Base-by-base conservation (phyloP, 805 yeast species). In the Ogataea parapolymorpha region DNA sequence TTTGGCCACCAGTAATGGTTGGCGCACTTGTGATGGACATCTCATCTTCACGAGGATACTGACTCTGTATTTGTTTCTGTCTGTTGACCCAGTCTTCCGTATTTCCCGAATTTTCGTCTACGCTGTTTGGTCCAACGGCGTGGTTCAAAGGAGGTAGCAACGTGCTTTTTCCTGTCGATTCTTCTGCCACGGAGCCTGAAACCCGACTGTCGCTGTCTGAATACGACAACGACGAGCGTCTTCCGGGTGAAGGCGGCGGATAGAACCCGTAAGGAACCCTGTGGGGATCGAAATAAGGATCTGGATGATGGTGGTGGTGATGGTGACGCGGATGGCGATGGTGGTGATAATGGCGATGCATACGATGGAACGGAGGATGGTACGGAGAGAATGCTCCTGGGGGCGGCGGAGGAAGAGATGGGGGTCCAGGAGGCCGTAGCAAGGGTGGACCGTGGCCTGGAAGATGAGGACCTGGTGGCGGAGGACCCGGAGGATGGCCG, bases 71-170 rank as follows among this genome's bases (percentile, higher is more conserved):
- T 26, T 41, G 44, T 6, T 41, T 44, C 41, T 57, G 62, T 18
- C 36, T 38, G 27, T 49, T 49, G 23, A 58, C 48, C 62, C 62
- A 58, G 24, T 46, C 47, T 33, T 51, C 59, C 3, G 60, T 55
- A n/a, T 44, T 37, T 15, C 40, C 37, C 22, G 44, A 37, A 24
- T 32, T 18, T 13, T 41, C 25, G 15, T 36, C 23, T 2, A 16
- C 13, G 6, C n/a, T 29, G 3, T 33, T 30, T 7, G 34, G 33
- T 15, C 17, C 16, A 15, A 11, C 13, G 15, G 17, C 6, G 13
- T 9, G 34, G 12, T 31, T 40, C 24, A 43, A 26, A 4, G 50
- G 48, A 24, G 51, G 50, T 18, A 50, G 42, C 15, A 40, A 20
- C 5, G 46, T 28, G 20, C 31, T 24, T 6, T n/a, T 18, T 14